phyloP scores from a whole-genome alignment of 1,284 basidiomycete species.

The Ustilago sp. region DNA sequence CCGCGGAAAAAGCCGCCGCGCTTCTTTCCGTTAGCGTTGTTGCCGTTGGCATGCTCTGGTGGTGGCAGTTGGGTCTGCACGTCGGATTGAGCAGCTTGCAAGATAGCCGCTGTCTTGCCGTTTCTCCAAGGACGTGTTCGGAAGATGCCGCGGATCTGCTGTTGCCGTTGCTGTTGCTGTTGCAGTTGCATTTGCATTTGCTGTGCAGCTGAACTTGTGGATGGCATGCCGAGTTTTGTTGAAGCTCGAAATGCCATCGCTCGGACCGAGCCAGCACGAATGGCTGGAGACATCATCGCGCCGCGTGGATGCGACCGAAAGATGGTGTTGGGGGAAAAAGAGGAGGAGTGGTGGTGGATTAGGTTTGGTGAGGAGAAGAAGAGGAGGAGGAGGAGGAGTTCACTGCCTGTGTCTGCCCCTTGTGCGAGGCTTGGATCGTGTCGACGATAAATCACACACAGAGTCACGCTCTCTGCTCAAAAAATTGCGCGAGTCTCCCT shows the following conservation, averaged over 20 bases:
- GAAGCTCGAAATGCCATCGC: conserved; percentile 32
- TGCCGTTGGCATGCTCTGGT: conserved; percentile 33
- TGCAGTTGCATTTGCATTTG: not conserved
- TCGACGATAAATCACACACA: conserved; percentile 1
- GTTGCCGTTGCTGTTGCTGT: conserved; percentile 12
- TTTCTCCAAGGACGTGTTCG: conserved; percentile 37
- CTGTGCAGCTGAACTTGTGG: conserved; percentile 28
- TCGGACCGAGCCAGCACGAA: conserved; percentile 45
- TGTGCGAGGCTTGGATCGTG: conserved; percentile 1
- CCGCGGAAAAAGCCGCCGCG: conserved; percentile 53
- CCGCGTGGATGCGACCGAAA: not conserved
- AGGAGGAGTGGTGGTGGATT: conserved; percentile 29
- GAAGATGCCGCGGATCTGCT: conserved; percentile 42
- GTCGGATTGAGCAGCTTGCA: conserved; percentile 24
- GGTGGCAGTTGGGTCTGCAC: conserved; percentile 39
- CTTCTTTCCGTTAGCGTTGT: conserved; percentile 39
- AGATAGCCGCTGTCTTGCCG: conserved; percentile 31
- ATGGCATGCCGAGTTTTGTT: conserved; percentile 26
- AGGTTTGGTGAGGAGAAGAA: not conserved
- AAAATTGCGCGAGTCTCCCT: not conserved
- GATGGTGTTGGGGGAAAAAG: conserved; percentile 14
- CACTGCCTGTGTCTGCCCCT: not conserved
- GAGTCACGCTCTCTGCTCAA: not conserved
- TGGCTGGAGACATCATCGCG: conserved; percentile 44
- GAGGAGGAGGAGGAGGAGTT: not conserved